phyloP scores from a whole-genome alignment of 2,329 filamentous ascomycete species.

The Geoglossum cookeanum region DNA sequence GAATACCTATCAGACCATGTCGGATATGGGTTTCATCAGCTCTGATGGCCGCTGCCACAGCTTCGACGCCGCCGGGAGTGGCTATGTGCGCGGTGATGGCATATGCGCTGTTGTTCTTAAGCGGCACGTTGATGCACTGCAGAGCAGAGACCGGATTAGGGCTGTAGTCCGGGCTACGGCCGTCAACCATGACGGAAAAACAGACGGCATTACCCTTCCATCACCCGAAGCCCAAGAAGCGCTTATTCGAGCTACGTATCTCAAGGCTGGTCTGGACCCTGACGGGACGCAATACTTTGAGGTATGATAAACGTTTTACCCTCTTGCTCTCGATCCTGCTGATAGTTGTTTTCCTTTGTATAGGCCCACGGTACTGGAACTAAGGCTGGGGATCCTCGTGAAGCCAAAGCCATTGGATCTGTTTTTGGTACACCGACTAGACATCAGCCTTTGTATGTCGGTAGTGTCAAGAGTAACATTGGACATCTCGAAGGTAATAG shows the following conservation, averaged over 20 bases:
- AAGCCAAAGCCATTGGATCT: not conserved
- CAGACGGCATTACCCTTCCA: constrained; percentile 12
- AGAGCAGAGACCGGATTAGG: not conserved
- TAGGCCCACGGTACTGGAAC: constrained; percentile 4
- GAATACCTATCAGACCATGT: constrained; percentile 8
- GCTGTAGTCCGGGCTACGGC: not conserved
- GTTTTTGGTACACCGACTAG: not conserved
- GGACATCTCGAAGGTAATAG: constrained; percentile 31
- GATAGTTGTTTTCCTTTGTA: too few species aligned
- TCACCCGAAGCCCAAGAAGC: constrained; percentile 11
- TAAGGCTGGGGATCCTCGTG: constrained; percentile 2
- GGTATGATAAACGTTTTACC: not conserved
- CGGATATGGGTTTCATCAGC: not conserved
- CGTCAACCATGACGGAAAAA: constrained; percentile 12
- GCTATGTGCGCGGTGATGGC: not conserved
- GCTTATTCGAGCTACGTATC: constrained; percentile 9
- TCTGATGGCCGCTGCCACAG: not conserved
- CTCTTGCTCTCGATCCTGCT: too few species aligned
- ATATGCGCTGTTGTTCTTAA: not conserved
- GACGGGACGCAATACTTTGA: constrained; percentile 8
- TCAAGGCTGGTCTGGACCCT: constrained; percentile 4
- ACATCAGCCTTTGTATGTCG: constrained; percentile 17
- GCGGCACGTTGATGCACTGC: not conserved
- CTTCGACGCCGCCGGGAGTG: not conserved
- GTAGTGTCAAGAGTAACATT: constrained; percentile 35